phyloP scores from a whole-genome alignment of 257 asterid species.

The Coffea eugenioides region DNA sequence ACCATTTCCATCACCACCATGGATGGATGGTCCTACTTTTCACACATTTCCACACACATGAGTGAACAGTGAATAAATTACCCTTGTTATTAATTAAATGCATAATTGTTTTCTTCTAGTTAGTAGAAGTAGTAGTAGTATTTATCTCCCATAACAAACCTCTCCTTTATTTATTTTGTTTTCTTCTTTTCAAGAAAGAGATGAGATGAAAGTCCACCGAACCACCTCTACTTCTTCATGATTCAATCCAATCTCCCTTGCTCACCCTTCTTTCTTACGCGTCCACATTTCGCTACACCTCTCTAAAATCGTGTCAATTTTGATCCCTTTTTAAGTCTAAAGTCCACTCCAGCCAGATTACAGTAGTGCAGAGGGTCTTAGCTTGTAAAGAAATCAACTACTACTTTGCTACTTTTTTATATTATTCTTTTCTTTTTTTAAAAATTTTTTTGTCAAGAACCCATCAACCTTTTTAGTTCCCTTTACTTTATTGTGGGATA shows the following conservation, averaged over 20 bases:
- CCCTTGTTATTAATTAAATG: not conserved
- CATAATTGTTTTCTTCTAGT: not conserved
- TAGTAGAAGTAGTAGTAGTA: not conserved
- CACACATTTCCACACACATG: not conserved
- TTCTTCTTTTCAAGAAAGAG: not conserved
- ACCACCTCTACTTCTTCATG: not conserved
- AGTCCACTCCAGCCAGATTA: conserved; percentile 52
- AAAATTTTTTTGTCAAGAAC: conserved; percentile 1
- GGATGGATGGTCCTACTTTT: conserved; percentile 10
- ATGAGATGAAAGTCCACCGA: conserved; percentile 12
- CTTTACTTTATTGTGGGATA: conserved; percentile 24
- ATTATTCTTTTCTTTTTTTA: no score
- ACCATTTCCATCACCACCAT: not conserved
- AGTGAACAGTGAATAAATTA: not conserved
- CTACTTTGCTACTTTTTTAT: not conserved
- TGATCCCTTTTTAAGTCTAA: not conserved
- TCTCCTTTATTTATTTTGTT: not conserved
- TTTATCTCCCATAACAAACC: not conserved
- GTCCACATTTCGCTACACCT: conserved; percentile 21
- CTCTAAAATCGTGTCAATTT: conserved; percentile 24
- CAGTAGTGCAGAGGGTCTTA: conserved; percentile 42
- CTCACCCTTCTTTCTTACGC: conserved; percentile 9
- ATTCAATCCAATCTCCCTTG: not conserved
- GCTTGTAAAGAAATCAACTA: conserved; percentile 39
- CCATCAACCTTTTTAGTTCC: conserved; percentile 25